A percentile compares a stretch with the other conserved stretches of the same genome.
phyloP scores from a whole-genome alignment of 805 yeast genomes.

The Ogataea methanolica region DNA sequence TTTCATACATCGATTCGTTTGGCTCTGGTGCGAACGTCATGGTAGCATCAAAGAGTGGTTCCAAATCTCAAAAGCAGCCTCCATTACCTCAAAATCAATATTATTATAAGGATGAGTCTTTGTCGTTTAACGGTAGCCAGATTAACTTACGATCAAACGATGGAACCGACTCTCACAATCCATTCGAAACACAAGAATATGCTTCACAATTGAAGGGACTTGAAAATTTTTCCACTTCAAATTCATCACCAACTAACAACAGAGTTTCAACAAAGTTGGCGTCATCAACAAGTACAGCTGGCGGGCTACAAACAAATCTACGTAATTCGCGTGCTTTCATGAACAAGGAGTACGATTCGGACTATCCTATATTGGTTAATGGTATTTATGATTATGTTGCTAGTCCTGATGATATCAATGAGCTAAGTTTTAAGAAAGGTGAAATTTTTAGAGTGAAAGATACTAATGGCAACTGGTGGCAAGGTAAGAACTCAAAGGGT shows the following conservation, averaged over 20 bases:
- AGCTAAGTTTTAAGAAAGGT: constrained; percentile 84
- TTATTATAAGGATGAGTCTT: constrained; percentile 13
- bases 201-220: constrained; percentile 35
- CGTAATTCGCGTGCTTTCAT: neutral
- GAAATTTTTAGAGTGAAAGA: constrained; percentile 90
- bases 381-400: constrained; percentile 88
- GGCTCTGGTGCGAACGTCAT: constrained; percentile 39
- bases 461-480: constrained; percentile 98
- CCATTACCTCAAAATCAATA: constrained; percentile 5
- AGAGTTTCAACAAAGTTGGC: constrained; percentile 18
- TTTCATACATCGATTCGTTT: constrained; percentile 80
- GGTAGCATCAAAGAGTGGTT: constrained; percentile 11
- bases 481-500: constrained; percentile 83
- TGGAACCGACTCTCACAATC: constrained; percentile 10
- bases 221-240: constrained; percentile 27
- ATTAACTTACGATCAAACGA: neutral
- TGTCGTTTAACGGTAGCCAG: no score
- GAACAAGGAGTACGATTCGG: constrained; percentile 18
- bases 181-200: constrained; percentile 20
- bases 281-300: no score
- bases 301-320: no score
- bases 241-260: constrained; percentile 1
- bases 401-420: constrained; percentile 89
- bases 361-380: constrained; percentile 78
- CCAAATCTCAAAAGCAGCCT: constrained; percentile 2